Conservation (phyloP, 805 yeast genomes). For the Saccharomycopsis malanga region DNA sequence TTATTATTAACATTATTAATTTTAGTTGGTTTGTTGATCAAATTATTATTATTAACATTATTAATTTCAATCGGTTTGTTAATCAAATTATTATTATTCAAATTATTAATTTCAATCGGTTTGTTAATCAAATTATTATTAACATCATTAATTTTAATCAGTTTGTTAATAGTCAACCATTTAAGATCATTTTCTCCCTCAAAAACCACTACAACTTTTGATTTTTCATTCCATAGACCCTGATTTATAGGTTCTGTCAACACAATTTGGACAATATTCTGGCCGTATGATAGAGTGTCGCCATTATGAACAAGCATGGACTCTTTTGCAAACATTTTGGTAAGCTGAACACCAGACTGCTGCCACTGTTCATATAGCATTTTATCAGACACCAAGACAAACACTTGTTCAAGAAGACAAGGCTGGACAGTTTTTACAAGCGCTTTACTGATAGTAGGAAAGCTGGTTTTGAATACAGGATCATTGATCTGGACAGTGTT, state of each 20-base stretch:
- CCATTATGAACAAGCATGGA: slow-evolving; percentile 29
- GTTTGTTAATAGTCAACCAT: no score
- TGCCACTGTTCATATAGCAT: slow-evolving; percentile 20
- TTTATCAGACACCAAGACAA: slow-evolving; percentile 24
- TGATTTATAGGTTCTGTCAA: slow-evolving; percentile 72
- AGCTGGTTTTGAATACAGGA: not conserved
- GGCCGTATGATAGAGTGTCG: slow-evolving; percentile 37
- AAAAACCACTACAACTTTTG: slow-evolving; percentile 50
- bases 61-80: slow-evolving; percentile 1
- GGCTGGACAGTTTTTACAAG: slow-evolving; percentile 2
- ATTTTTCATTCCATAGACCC: slow-evolving; percentile 43
- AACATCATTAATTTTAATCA: no score
- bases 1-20: not conserved
- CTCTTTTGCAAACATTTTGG: slow-evolving; percentile 23
- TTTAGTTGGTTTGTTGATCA: slow-evolving; percentile 17
- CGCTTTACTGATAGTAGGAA: slow-evolving; percentile 9
- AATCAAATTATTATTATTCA: no score
- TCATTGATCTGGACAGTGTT: slow-evolving; percentile 3
- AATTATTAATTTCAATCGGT: no score
- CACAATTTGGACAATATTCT: slow-evolving; percentile 42
- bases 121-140: no score
- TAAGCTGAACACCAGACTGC: slow-evolving; percentile 22
- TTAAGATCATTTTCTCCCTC: no score
- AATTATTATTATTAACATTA: not conserved
- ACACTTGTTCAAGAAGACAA: slow-evolving; percentile 16